These are phyloP conservation scores for Chaetothyriales sp. DNA, from an alignment of 2,329 filamentous ascomycete genomes.

Conservation along the genomic window DNA sequence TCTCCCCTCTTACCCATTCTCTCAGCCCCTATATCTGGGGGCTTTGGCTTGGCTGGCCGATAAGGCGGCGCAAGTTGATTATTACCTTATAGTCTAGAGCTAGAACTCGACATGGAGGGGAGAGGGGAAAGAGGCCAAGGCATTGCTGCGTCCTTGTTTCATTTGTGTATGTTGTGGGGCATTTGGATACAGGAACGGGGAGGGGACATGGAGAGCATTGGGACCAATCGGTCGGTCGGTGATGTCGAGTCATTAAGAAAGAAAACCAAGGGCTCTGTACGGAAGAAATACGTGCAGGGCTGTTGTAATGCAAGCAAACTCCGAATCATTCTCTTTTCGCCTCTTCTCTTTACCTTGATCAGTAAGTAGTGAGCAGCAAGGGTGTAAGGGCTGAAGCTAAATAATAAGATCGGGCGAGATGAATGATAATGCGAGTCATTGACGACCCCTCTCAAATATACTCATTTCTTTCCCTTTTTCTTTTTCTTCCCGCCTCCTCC, in stretches of 20 bases:
- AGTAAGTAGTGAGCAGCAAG: no score
- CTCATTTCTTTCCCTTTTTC: conserved; percentile 18
- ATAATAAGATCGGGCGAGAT: no score
- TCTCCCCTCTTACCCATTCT: not conserved
- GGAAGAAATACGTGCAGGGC: not conserved
- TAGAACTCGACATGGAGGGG: no score
- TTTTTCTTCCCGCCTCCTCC: conserved; percentile 13
- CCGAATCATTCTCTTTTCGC: no score
- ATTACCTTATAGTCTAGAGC: no score
- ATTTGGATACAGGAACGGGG: not conserved
- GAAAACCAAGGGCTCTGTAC: not conserved
- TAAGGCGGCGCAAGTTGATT: not conserved
- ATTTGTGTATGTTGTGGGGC: not conserved
- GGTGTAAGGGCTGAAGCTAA: no score
- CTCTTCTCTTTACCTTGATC: no score
- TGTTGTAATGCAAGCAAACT: no score
- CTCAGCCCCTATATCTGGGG: not conserved
- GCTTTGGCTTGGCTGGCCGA: not conserved
- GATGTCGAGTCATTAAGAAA: not conserved
- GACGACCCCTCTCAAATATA: not conserved
- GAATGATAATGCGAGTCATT: no score
- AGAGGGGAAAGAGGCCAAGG: not conserved
- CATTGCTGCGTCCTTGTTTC: not conserved
- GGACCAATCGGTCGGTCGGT: not conserved
- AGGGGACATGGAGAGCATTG: not conserved